Percentiles rank a stretch among this genome's conserved stretches.
Evolutionary conservation across 176 grass and related monocot genomes (phyloP).

Genomic region (Miscanthus lutarioriparius): DNA sequence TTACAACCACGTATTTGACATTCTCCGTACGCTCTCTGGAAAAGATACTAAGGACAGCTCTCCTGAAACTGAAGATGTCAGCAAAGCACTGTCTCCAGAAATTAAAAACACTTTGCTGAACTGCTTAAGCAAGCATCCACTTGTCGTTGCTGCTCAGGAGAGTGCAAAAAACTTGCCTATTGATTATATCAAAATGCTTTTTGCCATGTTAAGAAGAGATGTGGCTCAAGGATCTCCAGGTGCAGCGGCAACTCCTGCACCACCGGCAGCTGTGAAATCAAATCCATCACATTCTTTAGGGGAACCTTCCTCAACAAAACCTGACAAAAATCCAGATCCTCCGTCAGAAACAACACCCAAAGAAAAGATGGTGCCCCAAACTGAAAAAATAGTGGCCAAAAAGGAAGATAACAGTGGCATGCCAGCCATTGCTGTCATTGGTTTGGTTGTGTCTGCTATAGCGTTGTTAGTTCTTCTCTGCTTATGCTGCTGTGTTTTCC

Average conservation of each 20-base stretch:
- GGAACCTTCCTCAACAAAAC: conserved; percentile 10
- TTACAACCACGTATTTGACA: conserved; percentile 43
- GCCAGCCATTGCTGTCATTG: conserved; percentile 21
- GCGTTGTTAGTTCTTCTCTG: conserved; percentile 45
- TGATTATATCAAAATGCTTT: conserved; percentile 47
- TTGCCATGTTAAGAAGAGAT: conserved; percentile 43
- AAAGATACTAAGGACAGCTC: conserved; percentile 12
- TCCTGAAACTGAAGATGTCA: conserved; percentile 26
- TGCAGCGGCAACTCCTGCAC: background rate
- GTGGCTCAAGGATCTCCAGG: conserved; percentile 35
- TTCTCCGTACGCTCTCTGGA: conserved; percentile 36
- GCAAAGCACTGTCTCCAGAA: conserved; percentile 39
- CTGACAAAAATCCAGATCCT: conserved; percentile 18
- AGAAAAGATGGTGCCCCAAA: conserved; percentile 7
- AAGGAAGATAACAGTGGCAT: conserved; percentile 20
- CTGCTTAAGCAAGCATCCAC: conserved; percentile 53
- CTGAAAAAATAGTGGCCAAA: conserved; percentile 35
- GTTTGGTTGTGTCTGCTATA: conserved; percentile 37
- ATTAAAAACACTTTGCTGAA: conserved; percentile 37
- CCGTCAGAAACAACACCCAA: conserved; percentile 4
- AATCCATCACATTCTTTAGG: conserved; percentile 30
- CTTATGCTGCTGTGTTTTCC: conserved; percentile 47
- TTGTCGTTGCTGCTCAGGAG: conserved; percentile 15
- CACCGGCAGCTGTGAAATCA: conserved; percentile 11
- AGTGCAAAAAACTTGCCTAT: conserved; percentile 19